Evolutionary conservation across 2,329 filamentous ascomycete genomes (phyloP), one percentile per base, ranked within the genome.

Genomic region (Verticillium zaregamsianum): DNA sequence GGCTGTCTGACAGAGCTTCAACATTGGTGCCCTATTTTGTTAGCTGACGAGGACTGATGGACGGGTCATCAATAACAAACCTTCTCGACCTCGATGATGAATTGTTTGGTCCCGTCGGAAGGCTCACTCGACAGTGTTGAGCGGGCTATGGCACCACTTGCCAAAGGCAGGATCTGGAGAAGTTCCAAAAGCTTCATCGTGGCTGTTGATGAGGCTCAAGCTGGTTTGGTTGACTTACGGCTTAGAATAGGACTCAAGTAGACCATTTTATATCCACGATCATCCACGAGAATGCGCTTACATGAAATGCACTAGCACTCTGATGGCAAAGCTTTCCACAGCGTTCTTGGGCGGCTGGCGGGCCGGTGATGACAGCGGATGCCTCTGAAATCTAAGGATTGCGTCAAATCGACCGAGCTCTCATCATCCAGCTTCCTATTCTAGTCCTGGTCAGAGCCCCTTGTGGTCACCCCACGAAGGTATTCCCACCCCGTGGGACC

Each of bases 1-100:
- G 39, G 7, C 23, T 58, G 23, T 58, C n/a, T 17, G 35, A 49
- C 5, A 35, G 49, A 20, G 57, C 57, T 11, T 58, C 57, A 23
- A 58, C 32, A 23, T 58, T n/a, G 25, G 57, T 35, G 5, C 6
- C 25, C 57, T 58, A 35, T 40, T 20, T 40, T n/a, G 28, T 58
- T 35, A 61, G 57, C 1, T 9, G 9, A n/a, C 8, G 35, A n/a
- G 57, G 39, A n/a, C 6, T n/a, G 25, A 28, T 20, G 17, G 4
- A 57, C 1, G 9, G 9, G 55, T 11, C 7, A 28, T 11, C 2
- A 37, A 20, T 8, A 32, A 20, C 23, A 17, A 57, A 58, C 57
- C 28, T 35, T 58, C 17, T 58, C 33, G 17, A 58, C 57, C 32
- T 58, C 57, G 28, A 58, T 39, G n/a, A 58, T 58, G 39, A 25